phyloP scores from a whole-genome alignment of 495 filamentous ascomycete genomes.

The Entonaema liquescens region DNA sequence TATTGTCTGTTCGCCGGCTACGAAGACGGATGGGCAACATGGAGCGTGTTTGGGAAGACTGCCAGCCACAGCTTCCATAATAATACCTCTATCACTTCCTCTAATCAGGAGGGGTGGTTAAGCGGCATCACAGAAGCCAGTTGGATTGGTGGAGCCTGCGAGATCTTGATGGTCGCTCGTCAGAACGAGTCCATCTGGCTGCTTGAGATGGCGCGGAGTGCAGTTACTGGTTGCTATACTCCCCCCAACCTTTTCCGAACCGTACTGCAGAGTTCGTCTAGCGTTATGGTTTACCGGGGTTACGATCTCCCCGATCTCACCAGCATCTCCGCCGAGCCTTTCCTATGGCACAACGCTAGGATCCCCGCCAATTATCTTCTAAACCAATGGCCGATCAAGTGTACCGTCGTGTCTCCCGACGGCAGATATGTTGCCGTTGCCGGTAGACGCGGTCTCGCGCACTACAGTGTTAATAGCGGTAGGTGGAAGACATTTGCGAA shows the following conservation, averaged over 20 bases:
- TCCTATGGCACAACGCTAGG: constrained; percentile 90
- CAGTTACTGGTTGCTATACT: constrained; percentile 87
- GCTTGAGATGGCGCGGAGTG: constrained; percentile 90
- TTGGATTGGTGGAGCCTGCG: constrained; percentile 89
- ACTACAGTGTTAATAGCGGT: constrained; percentile 94
- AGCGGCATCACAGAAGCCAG: constrained; percentile 74
- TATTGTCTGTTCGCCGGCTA: constrained; percentile 96
- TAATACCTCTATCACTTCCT: constrained; percentile 67
- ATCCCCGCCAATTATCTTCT: constrained; percentile 85
- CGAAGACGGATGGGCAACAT: constrained; percentile 91
- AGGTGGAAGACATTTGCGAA: constrained; percentile 96
- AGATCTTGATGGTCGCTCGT: constrained; percentile 75
- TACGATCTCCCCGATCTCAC: constrained; percentile 90
- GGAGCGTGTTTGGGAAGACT: constrained; percentile 96
- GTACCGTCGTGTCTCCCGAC: constrained; percentile 85
- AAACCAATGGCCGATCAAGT: constrained; percentile 91
- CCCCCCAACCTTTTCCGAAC: constrained; percentile 88
- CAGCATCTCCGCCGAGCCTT: constrained; percentile 90
- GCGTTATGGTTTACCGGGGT: constrained; percentile 89
- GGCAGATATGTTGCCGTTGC: constrained; percentile 95
- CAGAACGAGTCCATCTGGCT: constrained; percentile 83
- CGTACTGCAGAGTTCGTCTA: constrained; percentile 84
- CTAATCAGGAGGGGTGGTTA: constrained; percentile 81
- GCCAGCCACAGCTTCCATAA: constrained; percentile 81
- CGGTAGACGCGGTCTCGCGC: constrained; percentile 88